phyloP scores from a whole-genome alignment of 257 asterid genomes.

The Salvia rosmarinus region DNA sequence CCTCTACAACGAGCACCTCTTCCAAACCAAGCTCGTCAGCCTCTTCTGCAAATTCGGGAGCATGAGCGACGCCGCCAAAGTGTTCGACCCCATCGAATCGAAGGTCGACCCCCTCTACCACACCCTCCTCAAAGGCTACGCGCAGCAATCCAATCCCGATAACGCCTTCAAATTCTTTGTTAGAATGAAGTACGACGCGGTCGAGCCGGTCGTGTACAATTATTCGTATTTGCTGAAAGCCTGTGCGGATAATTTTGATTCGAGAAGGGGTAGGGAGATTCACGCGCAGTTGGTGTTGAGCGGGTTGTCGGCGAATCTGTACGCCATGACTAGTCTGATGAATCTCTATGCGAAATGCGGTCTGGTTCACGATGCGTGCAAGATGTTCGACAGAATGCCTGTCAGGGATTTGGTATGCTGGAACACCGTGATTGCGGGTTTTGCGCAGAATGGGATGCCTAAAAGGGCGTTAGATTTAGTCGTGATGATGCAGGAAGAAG shows the following conservation, averaged over 20 bases:
- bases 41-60: slow-evolving; percentile 78
- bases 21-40: slow-evolving; percentile 83
- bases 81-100: slow-evolving; percentile 62
- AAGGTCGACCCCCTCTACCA: slow-evolving; percentile 77
- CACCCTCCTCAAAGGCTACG: slow-evolving; percentile 72
- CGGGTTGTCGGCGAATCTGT: slow-evolving; percentile 60
- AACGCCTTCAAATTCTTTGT: slow-evolving; percentile 57
- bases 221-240: slow-evolving; percentile 65
- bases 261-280: slow-evolving; percentile 64
- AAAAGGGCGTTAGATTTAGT: slow-evolving; percentile 61
- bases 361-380: slow-evolving; percentile 59
- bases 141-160: slow-evolving; percentile 46
- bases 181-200: slow-evolving; percentile 64
- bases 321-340: slow-evolving; percentile 65
- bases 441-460: slow-evolving; percentile 74
- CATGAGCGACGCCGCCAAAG: slow-evolving; percentile 65
- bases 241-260: slow-evolving; percentile 63
- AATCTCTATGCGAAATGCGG: slow-evolving; percentile 78
- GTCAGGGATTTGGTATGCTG: slow-evolving; percentile 81
- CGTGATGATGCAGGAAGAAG: slow-evolving; percentile 59
- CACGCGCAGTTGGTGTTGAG: slow-evolving; percentile 72
- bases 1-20: slow-evolving; percentile 68
- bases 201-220: slow-evolving; percentile 62
- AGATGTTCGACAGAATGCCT: slow-evolving; percentile 89
- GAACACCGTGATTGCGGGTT: slow-evolving; percentile 80